Base-by-base conservation (phyloP, 2,329 filamentous ascomycete genomes). In the Trichoderma endophyticum region DNA sequence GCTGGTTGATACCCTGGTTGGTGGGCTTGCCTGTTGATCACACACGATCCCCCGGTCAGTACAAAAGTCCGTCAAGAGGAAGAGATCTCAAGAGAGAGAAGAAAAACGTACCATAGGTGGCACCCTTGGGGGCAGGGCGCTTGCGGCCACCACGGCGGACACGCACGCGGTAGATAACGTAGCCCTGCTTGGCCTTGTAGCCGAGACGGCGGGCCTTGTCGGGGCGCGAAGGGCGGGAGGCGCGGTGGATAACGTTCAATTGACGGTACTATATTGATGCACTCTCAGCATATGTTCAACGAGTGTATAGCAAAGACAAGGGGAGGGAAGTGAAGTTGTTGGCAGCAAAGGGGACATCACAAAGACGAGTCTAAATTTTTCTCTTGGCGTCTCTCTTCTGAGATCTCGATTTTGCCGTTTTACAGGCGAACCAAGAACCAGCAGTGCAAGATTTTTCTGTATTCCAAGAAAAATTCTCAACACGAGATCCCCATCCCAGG, bases 141-240 rank as follows among this genome's bases (percentile, higher is more conserved):
- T 99, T 99, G 90, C 96, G 94, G 83, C 96, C 96, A 92, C 96
- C 96, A 86, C 96, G 94, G 85, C 96, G 93, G 81, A 99, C 96
- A 84, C 96, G 96, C 83, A 97, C 91, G 85, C 96, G 96, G 92
- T 99, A 99, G 92, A 99, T 94, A 84, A 99, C 96, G 90, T 98
- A 99, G 86, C 96, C 96, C 90, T 99, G 96, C 94, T 99, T 99
- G 90, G 97, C 96, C 93, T 99, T 99, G 94, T 99, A 99, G 82
- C 96, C 96, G 81, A 99, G 93, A 86, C 97, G 96, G 88, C 96
- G 96, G 84, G 97, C 96, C 93, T 99, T 99, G 90, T 99, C 97
- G 83, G 96, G 96, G 86, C 96, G 96, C 82, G 95, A 97, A 80
- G 96, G 96, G 82, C 95, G 95, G 82, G 94, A 97, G 84, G 96